Conservation (phyloP, 1,139 yeast species). For the Suhomyces chickasaworum region DNA sequence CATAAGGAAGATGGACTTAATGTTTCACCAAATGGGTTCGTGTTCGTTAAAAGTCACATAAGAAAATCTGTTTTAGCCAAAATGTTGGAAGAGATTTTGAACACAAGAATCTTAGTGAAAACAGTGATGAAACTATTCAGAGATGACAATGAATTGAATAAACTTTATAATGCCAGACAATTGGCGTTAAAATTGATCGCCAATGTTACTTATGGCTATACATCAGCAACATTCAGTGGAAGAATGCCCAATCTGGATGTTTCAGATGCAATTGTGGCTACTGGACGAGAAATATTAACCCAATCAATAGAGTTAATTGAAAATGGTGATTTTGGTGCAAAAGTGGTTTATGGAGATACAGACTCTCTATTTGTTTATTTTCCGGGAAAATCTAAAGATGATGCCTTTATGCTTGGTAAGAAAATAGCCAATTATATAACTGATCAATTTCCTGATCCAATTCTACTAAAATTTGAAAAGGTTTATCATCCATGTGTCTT, state of each 20-base stretch:
- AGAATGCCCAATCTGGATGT: constrained; percentile 96
- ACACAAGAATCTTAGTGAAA: constrained; percentile 78
- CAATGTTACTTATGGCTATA: constrained; percentile 93
- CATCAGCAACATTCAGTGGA: constrained; percentile 93
- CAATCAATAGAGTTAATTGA: constrained; percentile 73
- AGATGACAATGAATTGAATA: constrained; percentile 48
- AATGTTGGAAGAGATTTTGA: constrained; percentile 81
- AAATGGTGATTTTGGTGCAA: constrained; percentile 72
- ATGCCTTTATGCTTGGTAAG: constrained; percentile 76
- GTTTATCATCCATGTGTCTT: constrained; percentile 86
- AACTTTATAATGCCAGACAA: constrained; percentile 74
- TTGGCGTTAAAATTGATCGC: constrained; percentile 87
- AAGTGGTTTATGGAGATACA: constrained; percentile 95
- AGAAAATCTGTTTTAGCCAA: constrained; percentile 77
- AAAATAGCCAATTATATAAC: constrained; percentile 69
- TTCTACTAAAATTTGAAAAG: constrained; percentile 84
- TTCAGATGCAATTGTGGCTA: constrained; percentile 91
- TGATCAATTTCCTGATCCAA: constrained; percentile 73
- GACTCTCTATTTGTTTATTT: constrained; percentile 89
- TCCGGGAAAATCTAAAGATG: constrained; percentile 76
- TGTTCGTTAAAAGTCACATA: constrained; percentile 66
- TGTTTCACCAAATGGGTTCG: constrained; percentile 84
- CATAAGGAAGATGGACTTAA: constrained; percentile 52
- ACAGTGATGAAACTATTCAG: constrained; percentile 61
- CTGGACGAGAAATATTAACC: constrained; percentile 82